These are phyloP conservation scores for Hysterium pulicare DNA, from an alignment of 2,329 filamentous ascomycete genomes.

Conservation along the genomic window DNA sequence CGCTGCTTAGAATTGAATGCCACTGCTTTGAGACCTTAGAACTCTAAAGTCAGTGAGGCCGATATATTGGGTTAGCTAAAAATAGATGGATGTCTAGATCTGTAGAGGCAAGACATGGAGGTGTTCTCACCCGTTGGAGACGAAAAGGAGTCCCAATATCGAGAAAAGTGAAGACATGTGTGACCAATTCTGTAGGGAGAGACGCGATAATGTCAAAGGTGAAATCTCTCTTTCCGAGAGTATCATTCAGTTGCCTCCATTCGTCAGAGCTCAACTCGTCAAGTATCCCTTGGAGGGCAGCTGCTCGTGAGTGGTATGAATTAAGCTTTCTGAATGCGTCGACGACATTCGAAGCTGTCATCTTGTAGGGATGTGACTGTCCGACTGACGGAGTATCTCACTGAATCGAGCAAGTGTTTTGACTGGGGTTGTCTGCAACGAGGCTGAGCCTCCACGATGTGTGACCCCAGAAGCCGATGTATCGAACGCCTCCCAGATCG, in stretches of 20 bases:
- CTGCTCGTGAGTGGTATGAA: conserved; percentile 12
- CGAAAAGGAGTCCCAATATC: conserved; percentile 25
- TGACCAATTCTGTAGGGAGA: conserved; percentile 38
- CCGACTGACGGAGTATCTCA: too few relatives aligned
- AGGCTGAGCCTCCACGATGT: too few relatives aligned
- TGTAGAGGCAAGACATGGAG: neutral
- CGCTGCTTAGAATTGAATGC: conserved; percentile 24
- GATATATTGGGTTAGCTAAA: too few relatives aligned
- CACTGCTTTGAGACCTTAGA: conserved; percentile 33
- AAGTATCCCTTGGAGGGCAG: conserved; percentile 23
- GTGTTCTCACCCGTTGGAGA: conserved; percentile 23
- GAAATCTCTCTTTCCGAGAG: conserved; percentile 21
- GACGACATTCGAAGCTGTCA: conserved; percentile 9
- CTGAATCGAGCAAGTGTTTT: too few relatives aligned
- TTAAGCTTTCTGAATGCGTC: conserved; percentile 17
- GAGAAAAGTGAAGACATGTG: conserved; percentile 33
- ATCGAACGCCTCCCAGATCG: too few relatives aligned
- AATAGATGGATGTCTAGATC: too few relatives aligned
- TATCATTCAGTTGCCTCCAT: conserved; percentile 22
- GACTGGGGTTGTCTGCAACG: too few relatives aligned
- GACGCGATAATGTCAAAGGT: conserved; percentile 32
- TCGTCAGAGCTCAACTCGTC: conserved; percentile 26
- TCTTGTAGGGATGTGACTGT: conserved; percentile 1
- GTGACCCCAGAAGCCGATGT: too few relatives aligned
- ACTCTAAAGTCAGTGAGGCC: too few relatives aligned